Conservation (phyloP, 441 rosid species). For the Arabidopsis lyrata region DNA sequence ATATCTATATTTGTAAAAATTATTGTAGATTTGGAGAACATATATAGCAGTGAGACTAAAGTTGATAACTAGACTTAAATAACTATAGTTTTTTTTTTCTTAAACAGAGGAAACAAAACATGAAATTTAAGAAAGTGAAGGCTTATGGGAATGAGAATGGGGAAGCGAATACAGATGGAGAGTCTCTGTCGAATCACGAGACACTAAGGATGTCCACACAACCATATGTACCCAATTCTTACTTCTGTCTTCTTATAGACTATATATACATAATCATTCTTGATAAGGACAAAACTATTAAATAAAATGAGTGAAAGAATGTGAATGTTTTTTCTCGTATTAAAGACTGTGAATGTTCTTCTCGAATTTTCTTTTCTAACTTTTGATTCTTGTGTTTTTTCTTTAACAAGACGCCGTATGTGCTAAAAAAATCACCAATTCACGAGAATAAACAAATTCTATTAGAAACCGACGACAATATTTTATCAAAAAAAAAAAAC, state of each 20-base stretch:
- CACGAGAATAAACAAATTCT: conserved; percentile 28
- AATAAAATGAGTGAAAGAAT: conserved; percentile 13
- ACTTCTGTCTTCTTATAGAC: conserved; percentile 35
- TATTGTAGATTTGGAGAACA: neutral
- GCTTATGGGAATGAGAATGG: conserved; percentile 36
- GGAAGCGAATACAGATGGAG: conserved; percentile 37
- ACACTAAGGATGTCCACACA: conserved; percentile 43
- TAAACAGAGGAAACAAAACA: conserved; percentile 17
- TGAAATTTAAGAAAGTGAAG: conserved; percentile 31
- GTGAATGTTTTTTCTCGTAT: conserved; percentile 33
- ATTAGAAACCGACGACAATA: neutral
- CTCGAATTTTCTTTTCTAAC: conserved; percentile 5
- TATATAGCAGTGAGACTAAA: conserved; percentile 10
- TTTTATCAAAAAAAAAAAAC: no score
- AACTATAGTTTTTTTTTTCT: neutral
- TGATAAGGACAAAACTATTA: conserved; percentile 15
- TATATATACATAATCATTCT: conserved; percentile 11
- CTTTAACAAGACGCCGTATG: conserved; percentile 15
- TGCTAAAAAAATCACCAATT: conserved; percentile 22
- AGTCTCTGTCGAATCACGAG: conserved; percentile 49
- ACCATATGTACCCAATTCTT: conserved; percentile 34
- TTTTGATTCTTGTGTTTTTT: neutral
- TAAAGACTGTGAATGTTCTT: conserved; percentile 38
- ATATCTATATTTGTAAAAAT: neutral
- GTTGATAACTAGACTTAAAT: conserved; percentile 5